Base-by-base conservation (phyloP, 768 basidiomycete genomes). In the Podaxis sp. region DNA sequence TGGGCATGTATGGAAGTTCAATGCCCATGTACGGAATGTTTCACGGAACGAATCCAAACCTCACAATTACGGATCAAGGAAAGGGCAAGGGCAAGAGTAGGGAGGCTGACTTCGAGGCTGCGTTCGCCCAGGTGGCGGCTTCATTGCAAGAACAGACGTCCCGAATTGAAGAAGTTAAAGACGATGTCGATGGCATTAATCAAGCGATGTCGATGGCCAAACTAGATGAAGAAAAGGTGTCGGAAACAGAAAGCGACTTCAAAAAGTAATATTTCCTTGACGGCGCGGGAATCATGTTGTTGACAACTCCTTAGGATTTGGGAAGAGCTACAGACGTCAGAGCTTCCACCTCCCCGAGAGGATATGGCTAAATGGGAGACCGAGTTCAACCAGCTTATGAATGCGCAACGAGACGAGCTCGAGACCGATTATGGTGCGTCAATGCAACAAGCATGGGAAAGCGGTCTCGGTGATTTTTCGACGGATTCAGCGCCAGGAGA, bases 31-130 rank as follows among this genome's bases (percentile, higher is more conserved):
- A 74, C 55, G 72, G 73, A 10, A 69, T 69, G 69, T 72, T 73
- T 55, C 76, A 77, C 59, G 69, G 69, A 27, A 64, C 68, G 61
- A 68, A 70, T 64, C 35, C 69, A 16, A 65, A 66, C n/a, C 36
- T 66, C 21, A 68, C 58, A 28, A 46, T 65, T n/a, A 51, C 65
- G 11, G 69, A 74, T 53, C 69, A 73, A 59, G 75, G 68, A 4
- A 85, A 87, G 66, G 90, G 86, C 13, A 98, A 96, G 70, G 91
- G 89, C 1, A 95, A 93, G 69, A 84, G 78, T 16, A 79, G 82
- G 59, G 89, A 92, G 55, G 83, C 82, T 3, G 91, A 91, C 71
- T 91, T 93, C 60, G 91, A 93, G 65, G 88, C 88, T n/a, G 91
- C 91, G 9, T 93, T 93, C 72, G 87, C 85, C 10, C 82, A 89